These are phyloP conservation scores for Aspergillus japonicus DNA, from an alignment of 2,329 filamentous ascomycete species.

Conservation along the genomic window DNA sequence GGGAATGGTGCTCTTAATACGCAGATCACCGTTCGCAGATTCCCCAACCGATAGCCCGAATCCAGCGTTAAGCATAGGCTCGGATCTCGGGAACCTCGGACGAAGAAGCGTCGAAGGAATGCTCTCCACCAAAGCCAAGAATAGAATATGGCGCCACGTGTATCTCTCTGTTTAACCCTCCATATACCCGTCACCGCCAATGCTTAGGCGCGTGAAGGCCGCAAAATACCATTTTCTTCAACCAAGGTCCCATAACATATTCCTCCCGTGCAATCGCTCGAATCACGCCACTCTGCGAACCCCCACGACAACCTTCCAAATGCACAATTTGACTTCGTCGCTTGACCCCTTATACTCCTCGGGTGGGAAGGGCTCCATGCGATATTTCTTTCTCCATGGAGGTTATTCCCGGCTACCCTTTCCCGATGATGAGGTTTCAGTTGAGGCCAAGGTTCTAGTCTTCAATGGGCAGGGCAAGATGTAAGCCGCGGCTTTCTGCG, in stretches of 20 bases:
- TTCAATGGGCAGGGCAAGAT: not conserved
- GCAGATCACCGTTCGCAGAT: too few species aligned
- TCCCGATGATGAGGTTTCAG: not conserved
- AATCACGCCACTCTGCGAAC: too few species aligned
- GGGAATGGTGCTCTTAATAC: too few species aligned
- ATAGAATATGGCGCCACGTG: not conserved
- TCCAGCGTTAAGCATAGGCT: too few species aligned
- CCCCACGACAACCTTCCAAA: not conserved
- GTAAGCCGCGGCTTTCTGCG: not conserved
- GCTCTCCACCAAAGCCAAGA: not conserved
- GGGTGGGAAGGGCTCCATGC: slow-evolving; percentile 4
- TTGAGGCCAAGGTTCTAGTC: slow-evolving; percentile 3
- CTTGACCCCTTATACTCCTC: slow-evolving; percentile 1
- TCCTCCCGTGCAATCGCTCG: not conserved
- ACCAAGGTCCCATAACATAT: not conserved
- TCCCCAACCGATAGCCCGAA: too few species aligned
- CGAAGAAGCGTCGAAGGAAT: not conserved
- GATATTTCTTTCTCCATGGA: slow-evolving; percentile 8
- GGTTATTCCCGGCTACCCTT: not conserved
- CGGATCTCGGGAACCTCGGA: not conserved
- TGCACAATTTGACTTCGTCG: not conserved
- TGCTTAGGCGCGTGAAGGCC: not conserved
- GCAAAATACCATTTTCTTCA: not conserved
- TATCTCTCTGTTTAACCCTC: not conserved
- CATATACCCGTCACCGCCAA: not conserved